Base-by-base conservation (phyloP, 495 filamentous ascomycete species). In the Paragyromitra xinjiangensis region DNA sequence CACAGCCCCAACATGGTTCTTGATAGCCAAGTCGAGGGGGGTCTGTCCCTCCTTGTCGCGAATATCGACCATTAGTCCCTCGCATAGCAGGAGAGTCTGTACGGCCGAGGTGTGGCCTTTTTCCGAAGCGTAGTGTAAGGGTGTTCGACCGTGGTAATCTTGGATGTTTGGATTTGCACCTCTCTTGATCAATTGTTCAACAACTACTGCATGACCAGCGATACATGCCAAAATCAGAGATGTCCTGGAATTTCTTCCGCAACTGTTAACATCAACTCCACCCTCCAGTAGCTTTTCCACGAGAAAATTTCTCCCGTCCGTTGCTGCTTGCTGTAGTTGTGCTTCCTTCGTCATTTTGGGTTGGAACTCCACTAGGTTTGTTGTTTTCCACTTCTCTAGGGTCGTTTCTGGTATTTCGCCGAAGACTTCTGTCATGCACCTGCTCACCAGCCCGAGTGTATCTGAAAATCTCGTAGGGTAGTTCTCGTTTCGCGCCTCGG, bases 221-320 rank as follows among this genome's bases (percentile, higher is more conserved):
- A 69, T 75, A n/a, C 53, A 61, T 40, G 71, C 64, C 12, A 70
- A 16, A n/a, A 69, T 37, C 7, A 78, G 29, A 12, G 75, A 29
- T 16, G 75, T 75, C 3, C 45, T 44, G 1, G 4, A 5, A 14
- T 19, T 4, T 2, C 4, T 16, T 2, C 45, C 67, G 4, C 22
- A 12, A 7, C 7, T 45, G 22, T 67, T 14, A 26, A 45, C 19
- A 34, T 55, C 40, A 22, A 19, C 67, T 14, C 58, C 45, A n/a
- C 19, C 39, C 4, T n/a, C 4, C 1, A 76, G 45, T 0, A 76
- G 29, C 12, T 45, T 12, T 3, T 48, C 12, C 1, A 44, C 66
- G 4, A 71, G 53, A 6, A 53, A 39, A 0, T n/a, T 14, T 11
- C 4, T 61, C 16, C 71, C 64, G 7, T 61, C 16, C 2, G 1